Base-by-base conservation (phyloP, 2,329 filamentous ascomycete species). In the Aspergillus ibericus region DNA sequence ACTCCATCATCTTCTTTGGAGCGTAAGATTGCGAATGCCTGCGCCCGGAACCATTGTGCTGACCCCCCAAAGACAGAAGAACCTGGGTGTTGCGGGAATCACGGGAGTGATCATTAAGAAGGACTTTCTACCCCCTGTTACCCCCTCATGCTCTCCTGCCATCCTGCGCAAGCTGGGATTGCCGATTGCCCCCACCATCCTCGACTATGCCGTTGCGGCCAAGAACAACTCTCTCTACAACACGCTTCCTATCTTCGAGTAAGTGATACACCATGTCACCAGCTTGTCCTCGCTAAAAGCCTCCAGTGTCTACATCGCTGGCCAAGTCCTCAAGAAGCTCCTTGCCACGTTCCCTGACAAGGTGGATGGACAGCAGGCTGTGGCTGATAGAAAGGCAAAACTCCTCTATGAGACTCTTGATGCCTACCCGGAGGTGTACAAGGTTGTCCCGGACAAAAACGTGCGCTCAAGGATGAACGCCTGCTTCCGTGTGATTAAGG, bases 151-250 rank as follows among this genome's bases (percentile, higher is more conserved):
- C 2, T 81, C 87, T 7, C 80, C 90, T 1, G 79, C 83, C 5
- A 80, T 96, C 49, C 79, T 97, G 70, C 84, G 92, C 59, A 82
- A 87, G 59, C 84, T 97, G 9, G 87, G 88, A 53, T 64, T 80
- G 4, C 77, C 77, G 10, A 51, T 66, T 48, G 72, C 73, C 0
- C 92, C 93, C 2, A 85, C 91, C 16, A 85, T 97, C 44, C 80
- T 98, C 49, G 85, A 91, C 63, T 98, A 93, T 71, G 88, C 92
- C 62, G 92, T 85, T 0, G 89, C 95, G 65, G 88, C 90, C 40
- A 96, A 96, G 82, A 96, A 96, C 79, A 95, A 96, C 80, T 95
- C 90, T 67, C 83, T 98, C 27, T 98, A 98, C 81, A 98, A 98
- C 78, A 98, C 93, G 0, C 80, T 98, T 10, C 93, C 91, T 69